These are phyloP conservation scores for Trichoderma sp. DNA, from an alignment of 2,329 filamentous ascomycete genomes.

Conservation along the genomic window DNA sequence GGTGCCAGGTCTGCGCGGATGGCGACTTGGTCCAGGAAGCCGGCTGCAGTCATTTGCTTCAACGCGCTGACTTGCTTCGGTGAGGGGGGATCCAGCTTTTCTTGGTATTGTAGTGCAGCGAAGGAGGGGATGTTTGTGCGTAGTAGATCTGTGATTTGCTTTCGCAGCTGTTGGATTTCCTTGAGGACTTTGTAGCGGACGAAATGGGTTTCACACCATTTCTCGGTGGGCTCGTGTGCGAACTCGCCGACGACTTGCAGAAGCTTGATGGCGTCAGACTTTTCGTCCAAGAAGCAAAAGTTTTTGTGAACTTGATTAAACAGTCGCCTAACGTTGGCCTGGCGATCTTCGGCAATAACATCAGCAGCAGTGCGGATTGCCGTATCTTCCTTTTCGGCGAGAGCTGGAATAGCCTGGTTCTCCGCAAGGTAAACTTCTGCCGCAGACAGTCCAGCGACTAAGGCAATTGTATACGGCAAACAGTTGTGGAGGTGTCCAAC, in stretches of 20 bases:
- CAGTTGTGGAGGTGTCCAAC: slow-evolving; percentile 81
- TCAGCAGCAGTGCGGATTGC: slow-evolving; percentile 63
- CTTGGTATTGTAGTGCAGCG: slow-evolving; percentile 53
- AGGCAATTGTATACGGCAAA: slow-evolving; percentile 78
- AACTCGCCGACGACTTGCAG: slow-evolving; percentile 87
- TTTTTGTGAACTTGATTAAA: slow-evolving; percentile 72
- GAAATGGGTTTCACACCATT: slow-evolving; percentile 80
- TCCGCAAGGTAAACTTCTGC: slow-evolving; percentile 85
- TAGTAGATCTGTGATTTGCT: slow-evolving; percentile 79
- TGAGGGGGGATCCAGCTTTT: slow-evolving; percentile 57
- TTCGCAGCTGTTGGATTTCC: slow-evolving; percentile 79
- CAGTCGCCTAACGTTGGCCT: slow-evolving; percentile 58
- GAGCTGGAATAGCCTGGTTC: slow-evolving; percentile 65
- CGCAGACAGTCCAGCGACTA: slow-evolving; percentile 85
- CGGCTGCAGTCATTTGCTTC: slow-evolving; percentile 87
- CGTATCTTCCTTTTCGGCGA: slow-evolving; percentile 45
- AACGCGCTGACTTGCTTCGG: slow-evolving; percentile 72
- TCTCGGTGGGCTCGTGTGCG: slow-evolving; percentile 66
- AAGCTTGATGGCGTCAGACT: slow-evolving; percentile 84
- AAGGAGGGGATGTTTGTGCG: slow-evolving; percentile 68
- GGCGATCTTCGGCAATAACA: slow-evolving; percentile 66
- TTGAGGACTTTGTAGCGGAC: slow-evolving; percentile 82
- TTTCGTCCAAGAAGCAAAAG: slow-evolving; percentile 77
- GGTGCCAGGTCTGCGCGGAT: slow-evolving; percentile 87
- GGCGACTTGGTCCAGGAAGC: slow-evolving; percentile 91